These are phyloP conservation scores for Leccinum truebloodii DNA, from an alignment of 768 basidiomycete genomes.

Conservation along the genomic window DNA sequence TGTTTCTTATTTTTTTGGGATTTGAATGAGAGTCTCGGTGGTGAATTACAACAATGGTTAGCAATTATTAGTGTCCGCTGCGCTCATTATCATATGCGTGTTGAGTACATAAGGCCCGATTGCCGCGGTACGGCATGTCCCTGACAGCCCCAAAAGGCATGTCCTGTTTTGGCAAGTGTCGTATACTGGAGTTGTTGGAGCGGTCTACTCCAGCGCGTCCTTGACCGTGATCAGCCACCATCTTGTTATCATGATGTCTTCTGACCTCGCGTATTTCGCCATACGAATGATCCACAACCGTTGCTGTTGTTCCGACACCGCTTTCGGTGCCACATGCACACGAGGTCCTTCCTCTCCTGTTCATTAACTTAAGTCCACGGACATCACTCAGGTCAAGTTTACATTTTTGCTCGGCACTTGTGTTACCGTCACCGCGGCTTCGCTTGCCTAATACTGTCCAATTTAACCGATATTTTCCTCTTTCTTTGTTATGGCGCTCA, in stretches of 20 bases:
- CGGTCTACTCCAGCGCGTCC: conserved; percentile 2
- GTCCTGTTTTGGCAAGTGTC: conserved; percentile 18
- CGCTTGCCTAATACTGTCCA: conserved; percentile 33
- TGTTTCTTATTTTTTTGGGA: not conserved
- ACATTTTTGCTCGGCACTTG: conserved; percentile 35
- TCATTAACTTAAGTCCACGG: conserved; percentile 42
- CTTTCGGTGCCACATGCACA: conserved; percentile 36
- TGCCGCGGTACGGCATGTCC: conserved; percentile 31
- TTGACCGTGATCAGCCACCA: conserved; percentile 16
- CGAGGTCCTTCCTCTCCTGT: conserved; percentile 37
- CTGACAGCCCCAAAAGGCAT: conserved; percentile 29
- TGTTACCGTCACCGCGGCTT: conserved; percentile 39
- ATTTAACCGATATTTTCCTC: conserved; percentile 34
- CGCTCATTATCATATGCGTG: not conserved
- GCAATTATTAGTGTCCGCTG: conserved; percentile 11
- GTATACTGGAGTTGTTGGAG: conserved; percentile 10
- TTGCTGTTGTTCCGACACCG: conserved; percentile 30
- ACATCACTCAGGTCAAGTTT: conserved; percentile 34
- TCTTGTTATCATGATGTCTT: conserved; percentile 11
- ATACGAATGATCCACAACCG: conserved; percentile 22
- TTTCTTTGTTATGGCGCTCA: conserved; percentile 33
- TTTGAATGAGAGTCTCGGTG: not conserved
- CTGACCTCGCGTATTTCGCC: conserved; percentile 12
- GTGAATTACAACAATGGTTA: not conserved
- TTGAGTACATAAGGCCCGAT: conserved; percentile 32